Evolutionary conservation across 371 early-diverging fungal genomes (phyloP).

Genomic region (Mortierella sp.): DNA sequence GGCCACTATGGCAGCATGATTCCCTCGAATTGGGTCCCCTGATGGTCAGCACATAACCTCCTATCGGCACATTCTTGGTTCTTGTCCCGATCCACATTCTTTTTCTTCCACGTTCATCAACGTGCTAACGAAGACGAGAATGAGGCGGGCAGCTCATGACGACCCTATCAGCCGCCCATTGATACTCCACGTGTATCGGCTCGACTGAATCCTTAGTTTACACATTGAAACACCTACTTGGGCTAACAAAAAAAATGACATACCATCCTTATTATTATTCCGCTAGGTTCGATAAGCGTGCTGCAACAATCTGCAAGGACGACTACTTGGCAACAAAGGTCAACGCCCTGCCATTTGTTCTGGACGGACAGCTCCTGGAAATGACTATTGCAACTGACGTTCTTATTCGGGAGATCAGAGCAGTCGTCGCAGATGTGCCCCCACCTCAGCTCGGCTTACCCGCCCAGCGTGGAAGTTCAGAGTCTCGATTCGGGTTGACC

Average conservation of each 20-base stretch:
- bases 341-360: constrained; percentile 53
- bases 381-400: constrained; percentile 41
- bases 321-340: constrained; percentile 72
- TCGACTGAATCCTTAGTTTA: constrained; percentile 1
- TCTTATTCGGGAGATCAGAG: constrained; percentile 45
- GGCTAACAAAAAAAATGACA: neutral
- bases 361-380: constrained; percentile 43
- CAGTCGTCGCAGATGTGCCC: constrained; percentile 47
- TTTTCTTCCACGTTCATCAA: neutral
- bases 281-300: constrained; percentile 74
- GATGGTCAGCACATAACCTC: neutral
- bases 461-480: constrained; percentile 16
- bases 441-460: constrained; percentile 33
- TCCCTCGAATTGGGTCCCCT: constrained; percentile 1
- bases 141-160: neutral
- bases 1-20: neutral
- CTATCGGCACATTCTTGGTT: neutral
- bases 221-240: neutral
- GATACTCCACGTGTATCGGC: neutral
- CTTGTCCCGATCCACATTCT: neutral
- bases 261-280: constrained; percentile 2
- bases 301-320: constrained; percentile 62
- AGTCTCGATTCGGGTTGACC: constrained; percentile 37
- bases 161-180: constrained; percentile 1
- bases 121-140: neutral